Evolutionary conservation across 768 basidiomycete genomes (phyloP).

Genomic region (Suillus plorans): DNA sequence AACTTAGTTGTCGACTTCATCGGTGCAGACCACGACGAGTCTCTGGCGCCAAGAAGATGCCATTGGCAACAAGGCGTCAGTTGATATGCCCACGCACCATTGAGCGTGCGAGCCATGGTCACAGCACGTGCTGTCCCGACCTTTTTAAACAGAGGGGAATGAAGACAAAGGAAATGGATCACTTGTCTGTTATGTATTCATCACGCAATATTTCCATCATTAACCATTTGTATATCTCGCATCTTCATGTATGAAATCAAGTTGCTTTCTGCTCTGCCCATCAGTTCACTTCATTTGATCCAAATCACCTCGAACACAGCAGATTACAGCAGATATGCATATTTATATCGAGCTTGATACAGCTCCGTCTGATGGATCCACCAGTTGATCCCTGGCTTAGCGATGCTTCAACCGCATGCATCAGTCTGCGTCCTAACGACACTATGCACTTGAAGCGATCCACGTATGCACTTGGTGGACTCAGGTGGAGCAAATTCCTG

Average conservation of each 20-base stretch:
- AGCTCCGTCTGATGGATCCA: neutral
- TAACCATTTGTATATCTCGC: neutral
- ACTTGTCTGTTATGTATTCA: neutral
- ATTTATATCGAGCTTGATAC: neutral
- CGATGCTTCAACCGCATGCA: neutral
- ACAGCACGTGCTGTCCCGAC: neutral
- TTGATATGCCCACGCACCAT: constrained; percentile 68
- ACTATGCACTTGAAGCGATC: neutral
- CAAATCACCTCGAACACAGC: neutral
- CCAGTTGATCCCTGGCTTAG: neutral
- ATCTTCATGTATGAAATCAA: neutral
- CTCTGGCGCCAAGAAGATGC: constrained; percentile 92
- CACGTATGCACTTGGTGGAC: neutral
- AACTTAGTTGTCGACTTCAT: constrained; percentile 8
- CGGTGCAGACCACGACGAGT: constrained; percentile 78
- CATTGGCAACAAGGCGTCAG: constrained; percentile 73
- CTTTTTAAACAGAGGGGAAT: neutral
- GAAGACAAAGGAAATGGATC: neutral
- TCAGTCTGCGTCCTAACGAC: neutral
- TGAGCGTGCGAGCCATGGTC: neutral
- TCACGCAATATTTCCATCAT: neutral
- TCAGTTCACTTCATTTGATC: neutral
- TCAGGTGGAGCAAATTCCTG: neutral
- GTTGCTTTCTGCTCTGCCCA: neutral
- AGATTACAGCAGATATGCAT: neutral